phyloP scores from a whole-genome alignment of 106 monocot genomes.

The Agapanthus africanus region DNA sequence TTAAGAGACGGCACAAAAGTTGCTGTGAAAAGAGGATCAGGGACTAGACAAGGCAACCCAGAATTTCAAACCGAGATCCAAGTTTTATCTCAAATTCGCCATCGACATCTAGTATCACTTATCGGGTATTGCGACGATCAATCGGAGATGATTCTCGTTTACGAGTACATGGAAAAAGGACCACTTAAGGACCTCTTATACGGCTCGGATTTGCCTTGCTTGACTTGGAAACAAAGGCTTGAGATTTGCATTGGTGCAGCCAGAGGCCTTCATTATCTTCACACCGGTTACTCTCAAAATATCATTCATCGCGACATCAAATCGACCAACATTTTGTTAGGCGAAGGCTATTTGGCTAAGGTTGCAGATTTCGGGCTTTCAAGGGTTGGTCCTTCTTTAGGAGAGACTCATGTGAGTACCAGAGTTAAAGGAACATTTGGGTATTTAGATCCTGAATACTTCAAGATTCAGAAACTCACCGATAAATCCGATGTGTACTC shows the following conservation, averaged over 20 bases:
- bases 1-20: slow-evolving; percentile 43
- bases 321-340: slow-evolving; percentile 56
- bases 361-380: slow-evolving; percentile 81
- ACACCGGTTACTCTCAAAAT: slow-evolving; percentile 28
- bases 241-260: slow-evolving; percentile 32
- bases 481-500: slow-evolving; percentile 90
- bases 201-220: slow-evolving; percentile 20
- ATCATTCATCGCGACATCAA: slow-evolving; percentile 69
- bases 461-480: slow-evolving; percentile 71
- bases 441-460: slow-evolving; percentile 88
- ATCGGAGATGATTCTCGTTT: slow-evolving; percentile 57
- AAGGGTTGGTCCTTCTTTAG: slow-evolving; percentile 41
- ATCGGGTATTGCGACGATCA: slow-evolving; percentile 60
- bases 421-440: slow-evolving; percentile 81
- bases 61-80: slow-evolving; percentile 59
- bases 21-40: slow-evolving; percentile 44
- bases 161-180: slow-evolving; percentile 68
- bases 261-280: slow-evolving; percentile 32
- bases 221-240: slow-evolving; percentile 36
- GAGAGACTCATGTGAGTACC: slow-evolving; percentile 76
- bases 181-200: slow-evolving; percentile 36
- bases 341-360: slow-evolving; percentile 33
- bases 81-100: slow-evolving; percentile 48
- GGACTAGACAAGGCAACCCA: slow-evolving; percentile 39
- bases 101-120: slow-evolving; percentile 56